phyloP scores from a whole-genome alignment of 2,329 filamentous ascomycete genomes.

The Nemania serpens region DNA sequence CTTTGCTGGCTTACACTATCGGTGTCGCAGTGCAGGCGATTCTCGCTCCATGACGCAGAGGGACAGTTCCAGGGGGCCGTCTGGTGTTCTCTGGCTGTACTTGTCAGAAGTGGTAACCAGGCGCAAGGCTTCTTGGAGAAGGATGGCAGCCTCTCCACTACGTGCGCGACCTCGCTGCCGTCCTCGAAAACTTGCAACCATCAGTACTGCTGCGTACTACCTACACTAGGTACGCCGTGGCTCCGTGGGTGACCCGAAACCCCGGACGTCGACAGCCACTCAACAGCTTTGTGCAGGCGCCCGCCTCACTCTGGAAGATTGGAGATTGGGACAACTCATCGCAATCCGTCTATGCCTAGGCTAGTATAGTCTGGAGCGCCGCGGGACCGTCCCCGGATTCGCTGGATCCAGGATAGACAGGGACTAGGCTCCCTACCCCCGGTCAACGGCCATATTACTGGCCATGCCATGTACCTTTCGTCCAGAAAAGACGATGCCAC shows the following conservation, averaged over 20 bases:
- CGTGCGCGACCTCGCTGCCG: slow-evolving; percentile 6
- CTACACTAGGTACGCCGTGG: neutral
- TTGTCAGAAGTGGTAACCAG: slow-evolving; percentile 13
- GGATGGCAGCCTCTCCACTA: slow-evolving; percentile 5
- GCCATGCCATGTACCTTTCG: slow-evolving; percentile 24
- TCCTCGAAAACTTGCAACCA: slow-evolving; percentile 18
- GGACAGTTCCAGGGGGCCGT: slow-evolving; percentile 1
- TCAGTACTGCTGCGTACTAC: slow-evolving; percentile 8
- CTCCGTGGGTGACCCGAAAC: slow-evolving; percentile 23
- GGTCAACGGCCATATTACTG: slow-evolving; percentile 11
- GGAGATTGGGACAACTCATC: slow-evolving; percentile 37
- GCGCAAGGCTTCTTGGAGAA: slow-evolving; percentile 19
- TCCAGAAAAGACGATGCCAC: slow-evolving; percentile 26
- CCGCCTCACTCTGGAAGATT: slow-evolving; percentile 39
- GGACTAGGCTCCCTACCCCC: slow-evolving; percentile 19
- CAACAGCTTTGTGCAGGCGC: slow-evolving; percentile 32
- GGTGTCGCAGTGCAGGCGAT: slow-evolving; percentile 24
- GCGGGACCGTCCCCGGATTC: slow-evolving; percentile 27
- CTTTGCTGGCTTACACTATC: slow-evolving; percentile 12
- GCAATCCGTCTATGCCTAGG: slow-evolving; percentile 33
- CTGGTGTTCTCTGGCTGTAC: slow-evolving; percentile 13
- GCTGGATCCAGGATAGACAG: slow-evolving; percentile 15
- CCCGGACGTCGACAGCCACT: slow-evolving; percentile 36
- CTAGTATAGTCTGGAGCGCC: slow-evolving; percentile 14
- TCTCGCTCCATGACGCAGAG: slow-evolving; percentile 20